Evolutionary conservation across 116 monocot genomes (phyloP).

Genomic region (Trichopus zeylanicus): DNA sequence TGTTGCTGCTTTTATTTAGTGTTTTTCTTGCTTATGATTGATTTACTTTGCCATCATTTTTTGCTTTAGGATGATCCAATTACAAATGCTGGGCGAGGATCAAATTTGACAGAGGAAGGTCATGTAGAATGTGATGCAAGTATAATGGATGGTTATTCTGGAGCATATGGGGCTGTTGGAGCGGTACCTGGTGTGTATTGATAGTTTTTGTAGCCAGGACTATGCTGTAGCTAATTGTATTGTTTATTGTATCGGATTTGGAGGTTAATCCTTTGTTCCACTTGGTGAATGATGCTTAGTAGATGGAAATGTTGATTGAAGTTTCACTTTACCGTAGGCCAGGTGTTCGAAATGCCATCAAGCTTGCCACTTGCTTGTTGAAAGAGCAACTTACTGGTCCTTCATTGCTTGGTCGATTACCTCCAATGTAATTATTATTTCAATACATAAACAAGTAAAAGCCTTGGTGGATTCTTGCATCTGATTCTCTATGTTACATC

Average conservation of each 20-base stretch:
- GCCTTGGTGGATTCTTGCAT: too few relatives aligned
- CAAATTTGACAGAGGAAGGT: slow-evolving; percentile 83
- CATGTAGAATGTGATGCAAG: slow-evolving; percentile 99
- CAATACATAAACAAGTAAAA: too few relatives aligned
- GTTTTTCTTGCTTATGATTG: background rate
- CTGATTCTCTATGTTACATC: too few relatives aligned
- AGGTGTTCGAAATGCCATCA: slow-evolving; percentile 91
- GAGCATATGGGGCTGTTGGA: slow-evolving; percentile 90
- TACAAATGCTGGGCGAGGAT: slow-evolving; percentile 96
- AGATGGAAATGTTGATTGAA: slow-evolving; percentile 1
- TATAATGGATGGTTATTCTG: slow-evolving; percentile 90
- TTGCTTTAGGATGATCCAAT: slow-evolving; percentile 83
- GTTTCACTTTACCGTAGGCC: slow-evolving; percentile 41
- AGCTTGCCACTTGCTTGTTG: slow-evolving; percentile 59
- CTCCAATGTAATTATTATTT: slow-evolving; percentile 80
- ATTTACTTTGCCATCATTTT: slow-evolving; percentile 6
- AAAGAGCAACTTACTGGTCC: slow-evolving; percentile 68
- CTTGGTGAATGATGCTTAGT: background rate
- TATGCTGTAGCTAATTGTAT: background rate
- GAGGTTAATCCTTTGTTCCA: background rate
- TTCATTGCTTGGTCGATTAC: slow-evolving; percentile 80
- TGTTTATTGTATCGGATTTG: background rate
- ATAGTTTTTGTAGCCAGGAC: background rate
- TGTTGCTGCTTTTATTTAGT: background rate
- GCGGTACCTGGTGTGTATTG: slow-evolving; percentile 64